Percentiles rank a stretch among this genome's conserved stretches.
phyloP scores from a whole-genome alignment of 495 filamentous ascomycete genomes.

The Podospora pseudocomata region DNA sequence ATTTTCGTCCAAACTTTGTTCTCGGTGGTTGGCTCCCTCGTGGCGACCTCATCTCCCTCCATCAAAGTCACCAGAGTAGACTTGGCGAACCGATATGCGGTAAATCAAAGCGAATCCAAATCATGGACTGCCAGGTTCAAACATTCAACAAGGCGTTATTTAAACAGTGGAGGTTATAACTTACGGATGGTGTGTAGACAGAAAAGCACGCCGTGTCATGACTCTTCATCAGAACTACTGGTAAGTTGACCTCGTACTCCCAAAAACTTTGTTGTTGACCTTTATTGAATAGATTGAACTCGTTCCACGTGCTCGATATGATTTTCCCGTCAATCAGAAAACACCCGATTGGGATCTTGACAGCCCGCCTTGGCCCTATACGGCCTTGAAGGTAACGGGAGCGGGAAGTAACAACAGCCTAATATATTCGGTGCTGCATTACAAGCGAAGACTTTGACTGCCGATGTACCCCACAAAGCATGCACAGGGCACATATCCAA shows the following conservation, averaged over 20 bases:
- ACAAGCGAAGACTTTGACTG: neutral
- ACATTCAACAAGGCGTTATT: too few relatives aligned
- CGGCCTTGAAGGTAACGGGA: neutral
- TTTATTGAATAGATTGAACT: neutral
- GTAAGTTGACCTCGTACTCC: neutral
- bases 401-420: neutral
- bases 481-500: neutral
- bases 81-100: too few relatives aligned
- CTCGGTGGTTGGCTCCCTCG: too few relatives aligned
- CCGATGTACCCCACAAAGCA: neutral
- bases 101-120: too few relatives aligned
- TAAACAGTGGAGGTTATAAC: too few relatives aligned
- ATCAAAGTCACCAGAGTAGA: too few relatives aligned
- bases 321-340: neutral
- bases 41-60: too few relatives aligned
- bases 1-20: too few relatives aligned
- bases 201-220: too few relatives aligned
- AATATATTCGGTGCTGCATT: neutral
- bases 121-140: too few relatives aligned
- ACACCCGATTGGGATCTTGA: neutral
- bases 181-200: too few relatives aligned
- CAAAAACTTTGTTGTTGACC: neutral
- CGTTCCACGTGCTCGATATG: neutral
- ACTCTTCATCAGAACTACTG: neutral
- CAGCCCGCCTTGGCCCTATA: neutral